A percentile compares a stretch with the other conserved stretches of the same genome.
These are phyloP conservation scores for Ceratocystis colombiana DNA, from an alignment of 2,329 filamentous ascomycete genomes.

Conservation along the genomic window DNA sequence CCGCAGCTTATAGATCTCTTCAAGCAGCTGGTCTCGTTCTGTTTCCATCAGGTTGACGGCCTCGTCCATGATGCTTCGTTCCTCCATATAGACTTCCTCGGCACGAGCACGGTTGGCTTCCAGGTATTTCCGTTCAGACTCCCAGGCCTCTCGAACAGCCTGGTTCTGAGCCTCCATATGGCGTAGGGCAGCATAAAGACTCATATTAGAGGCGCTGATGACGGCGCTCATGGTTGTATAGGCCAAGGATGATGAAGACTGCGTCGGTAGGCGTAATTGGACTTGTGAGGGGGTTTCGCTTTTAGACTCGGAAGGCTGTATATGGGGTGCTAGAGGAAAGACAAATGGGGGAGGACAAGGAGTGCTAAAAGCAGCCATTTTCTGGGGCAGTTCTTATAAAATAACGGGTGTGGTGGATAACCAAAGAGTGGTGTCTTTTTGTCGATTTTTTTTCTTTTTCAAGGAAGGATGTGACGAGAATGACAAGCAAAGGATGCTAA, in stretches of 20 bases:
- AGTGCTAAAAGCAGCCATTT: slow-evolving; percentile 16
- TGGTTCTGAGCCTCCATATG: slow-evolving; percentile 37
- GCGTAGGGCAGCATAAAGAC: slow-evolving; percentile 30
- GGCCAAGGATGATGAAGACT: slow-evolving; percentile 5
- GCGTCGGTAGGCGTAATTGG: neutral
- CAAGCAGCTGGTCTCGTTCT: slow-evolving; percentile 37
- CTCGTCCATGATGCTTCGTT: slow-evolving; percentile 45
- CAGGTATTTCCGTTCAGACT: slow-evolving; percentile 44
- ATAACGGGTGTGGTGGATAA: neutral
- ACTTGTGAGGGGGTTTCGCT: slow-evolving; percentile 12
- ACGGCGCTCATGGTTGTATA: slow-evolving; percentile 15
- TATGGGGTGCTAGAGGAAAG: slow-evolving; percentile 8
- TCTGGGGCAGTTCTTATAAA: neutral
- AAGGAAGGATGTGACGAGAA: slow-evolving; percentile 9
- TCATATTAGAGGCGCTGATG: slow-evolving; percentile 18
- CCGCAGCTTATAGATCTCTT: slow-evolving; percentile 37
- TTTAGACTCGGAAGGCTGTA: slow-evolving; percentile 1
- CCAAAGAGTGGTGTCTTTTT: neutral
- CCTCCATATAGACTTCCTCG: slow-evolving; percentile 47
- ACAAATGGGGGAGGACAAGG: slow-evolving; percentile 9
- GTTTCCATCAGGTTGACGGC: slow-evolving; percentile 40
- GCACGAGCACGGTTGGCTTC: slow-evolving; percentile 45
- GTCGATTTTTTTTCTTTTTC: slow-evolving; percentile 2
- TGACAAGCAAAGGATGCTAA: slow-evolving; percentile 7
- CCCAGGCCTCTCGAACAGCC: slow-evolving; percentile 42